A percentile compares a stretch with the other conserved stretches of the same genome.
Conservation (phyloP, 768 basidiomycete genomes). For the Pleurotus cornucopiae region DNA sequence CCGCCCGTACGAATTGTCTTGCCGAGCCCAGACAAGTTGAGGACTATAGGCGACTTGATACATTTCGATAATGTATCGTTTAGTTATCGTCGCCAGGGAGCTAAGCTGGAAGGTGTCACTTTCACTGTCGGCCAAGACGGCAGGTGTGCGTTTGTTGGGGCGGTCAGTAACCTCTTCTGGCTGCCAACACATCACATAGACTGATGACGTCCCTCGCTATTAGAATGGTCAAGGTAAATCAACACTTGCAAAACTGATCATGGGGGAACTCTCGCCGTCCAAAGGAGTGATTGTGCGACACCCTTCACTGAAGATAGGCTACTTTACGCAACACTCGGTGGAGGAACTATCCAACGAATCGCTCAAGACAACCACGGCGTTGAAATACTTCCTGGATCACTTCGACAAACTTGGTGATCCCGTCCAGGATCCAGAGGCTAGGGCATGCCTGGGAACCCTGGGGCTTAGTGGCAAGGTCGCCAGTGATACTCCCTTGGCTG, state of each 20-base stretch:
- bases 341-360: slow-evolving; percentile 38
- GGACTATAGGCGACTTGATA: slow-evolving; percentile 28
- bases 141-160: slow-evolving; percentile 37
- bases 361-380: slow-evolving; percentile 18
- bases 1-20: slow-evolving; percentile 28
- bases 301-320: slow-evolving; percentile 49
- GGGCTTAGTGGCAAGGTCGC: slow-evolving; percentile 39
- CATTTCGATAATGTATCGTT: slow-evolving; percentile 28
- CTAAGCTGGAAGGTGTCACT: slow-evolving; percentile 23
- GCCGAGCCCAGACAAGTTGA: slow-evolving; percentile 22
- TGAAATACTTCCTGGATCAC: slow-evolving; percentile 20
- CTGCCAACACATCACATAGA: background rate
- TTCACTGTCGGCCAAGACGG: slow-evolving; percentile 35
- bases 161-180: slow-evolving; percentile 5
- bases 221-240: slow-evolving; percentile 57
- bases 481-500: slow-evolving; percentile 38
- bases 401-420: slow-evolving; percentile 25
- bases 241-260: slow-evolving; percentile 46
- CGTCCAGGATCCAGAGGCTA: slow-evolving; percentile 32
- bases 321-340: slow-evolving; percentile 61
- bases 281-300: slow-evolving; percentile 48
- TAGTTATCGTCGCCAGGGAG: slow-evolving; percentile 20
- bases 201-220: slow-evolving; percentile 14
- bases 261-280: slow-evolving; percentile 18
- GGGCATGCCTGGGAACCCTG: slow-evolving; percentile 36